phyloP scores from a whole-genome alignment of 768 basidiomycete genomes.

The Pluteus cervinus region DNA sequence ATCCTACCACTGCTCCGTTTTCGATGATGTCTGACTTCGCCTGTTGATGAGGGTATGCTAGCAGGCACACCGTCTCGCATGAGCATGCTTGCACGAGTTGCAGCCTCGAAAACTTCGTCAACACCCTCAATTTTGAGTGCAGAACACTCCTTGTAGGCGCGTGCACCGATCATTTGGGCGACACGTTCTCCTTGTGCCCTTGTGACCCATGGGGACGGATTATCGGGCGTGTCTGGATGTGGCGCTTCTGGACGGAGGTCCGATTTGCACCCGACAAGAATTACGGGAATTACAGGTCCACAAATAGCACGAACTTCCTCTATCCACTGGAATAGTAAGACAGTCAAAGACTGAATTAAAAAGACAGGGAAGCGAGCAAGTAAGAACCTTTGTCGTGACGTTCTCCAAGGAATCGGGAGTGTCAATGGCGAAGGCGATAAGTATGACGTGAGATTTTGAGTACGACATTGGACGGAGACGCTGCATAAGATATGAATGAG shows the following conservation, averaged over 20 bases:
- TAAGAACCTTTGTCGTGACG: slow-evolving; percentile 77
- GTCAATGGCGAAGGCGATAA: slow-evolving; percentile 95
- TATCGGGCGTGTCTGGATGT: slow-evolving; percentile 39
- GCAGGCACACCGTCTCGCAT: slow-evolving; percentile 79
- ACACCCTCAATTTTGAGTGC: slow-evolving; percentile 88
- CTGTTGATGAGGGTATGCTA: slow-evolving; percentile 28
- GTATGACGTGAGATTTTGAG: slow-evolving; percentile 97
- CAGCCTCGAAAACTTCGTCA: slow-evolving; percentile 96
- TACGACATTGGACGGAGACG: slow-evolving; percentile 95
- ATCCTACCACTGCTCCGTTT: slow-evolving; percentile 48
- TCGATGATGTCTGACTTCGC: slow-evolving; percentile 41
- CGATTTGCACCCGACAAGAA: slow-evolving; percentile 94
- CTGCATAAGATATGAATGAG: slow-evolving; percentile 29
- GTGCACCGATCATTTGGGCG: slow-evolving; percentile 80
- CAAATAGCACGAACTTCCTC: slow-evolving; percentile 98
- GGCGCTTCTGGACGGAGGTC: slow-evolving; percentile 70
- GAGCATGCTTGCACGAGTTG: slow-evolving; percentile 93
- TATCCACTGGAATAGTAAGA: slow-evolving; percentile 67
- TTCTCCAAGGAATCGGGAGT: slow-evolving; percentile 96
- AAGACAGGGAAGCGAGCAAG: slow-evolving; percentile 1
- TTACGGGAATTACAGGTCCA: slow-evolving; percentile 85
- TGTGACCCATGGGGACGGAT: slow-evolving; percentile 54
- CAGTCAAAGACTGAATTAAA: slow-evolving; percentile 13
- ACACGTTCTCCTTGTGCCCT: slow-evolving; percentile 77
- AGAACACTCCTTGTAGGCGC: slow-evolving; percentile 92